Evolutionary conservation across 305 asterid genomes (phyloP).

Genomic region (Fraxinus platypoda): DNA sequence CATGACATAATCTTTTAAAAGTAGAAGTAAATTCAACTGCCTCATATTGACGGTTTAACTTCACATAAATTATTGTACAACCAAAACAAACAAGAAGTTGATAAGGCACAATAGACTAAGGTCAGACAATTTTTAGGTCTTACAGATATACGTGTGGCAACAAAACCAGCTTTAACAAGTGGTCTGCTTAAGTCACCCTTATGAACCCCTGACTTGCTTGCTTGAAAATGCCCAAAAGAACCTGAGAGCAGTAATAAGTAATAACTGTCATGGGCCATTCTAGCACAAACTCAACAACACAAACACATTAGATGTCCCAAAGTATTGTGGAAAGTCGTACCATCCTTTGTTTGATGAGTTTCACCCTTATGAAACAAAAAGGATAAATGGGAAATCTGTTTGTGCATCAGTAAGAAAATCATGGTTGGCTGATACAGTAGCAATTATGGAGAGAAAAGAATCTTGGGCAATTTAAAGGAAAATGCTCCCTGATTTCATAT

Average conservation of each 20-base stretch:
- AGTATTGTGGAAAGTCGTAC: slow-evolving; percentile 8
- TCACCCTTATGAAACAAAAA: not conserved
- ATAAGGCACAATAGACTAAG: slow-evolving; percentile 1
- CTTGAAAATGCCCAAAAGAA: slow-evolving; percentile 97
- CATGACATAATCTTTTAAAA: not conserved
- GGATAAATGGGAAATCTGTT: not conserved
- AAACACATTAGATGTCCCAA: slow-evolving; percentile 1
- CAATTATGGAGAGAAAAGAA: slow-evolving; percentile 6
- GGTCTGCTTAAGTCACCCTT: slow-evolving; percentile 73
- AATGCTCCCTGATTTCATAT: not conserved
- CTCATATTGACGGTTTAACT: not conserved
- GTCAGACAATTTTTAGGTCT: slow-evolving; percentile 24
- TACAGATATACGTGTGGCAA: slow-evolving; percentile 95
- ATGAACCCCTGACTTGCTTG: slow-evolving; percentile 90
- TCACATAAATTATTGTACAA: not conserved
- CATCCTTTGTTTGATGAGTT: not conserved
- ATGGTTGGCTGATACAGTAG: slow-evolving; percentile 8
- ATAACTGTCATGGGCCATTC: not conserved
- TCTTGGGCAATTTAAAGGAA: not conserved
- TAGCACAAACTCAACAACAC: not conserved
- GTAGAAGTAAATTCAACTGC: not conserved
- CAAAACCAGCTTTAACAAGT: slow-evolving; percentile 91
- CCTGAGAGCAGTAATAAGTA: slow-evolving; percentile 44
- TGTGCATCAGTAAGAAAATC: slow-evolving; percentile 13
- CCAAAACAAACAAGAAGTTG: not conserved